Conservation (phyloP, 2,329 filamentous ascomycete genomes). For the Fusarium tuaranense region DNA sequence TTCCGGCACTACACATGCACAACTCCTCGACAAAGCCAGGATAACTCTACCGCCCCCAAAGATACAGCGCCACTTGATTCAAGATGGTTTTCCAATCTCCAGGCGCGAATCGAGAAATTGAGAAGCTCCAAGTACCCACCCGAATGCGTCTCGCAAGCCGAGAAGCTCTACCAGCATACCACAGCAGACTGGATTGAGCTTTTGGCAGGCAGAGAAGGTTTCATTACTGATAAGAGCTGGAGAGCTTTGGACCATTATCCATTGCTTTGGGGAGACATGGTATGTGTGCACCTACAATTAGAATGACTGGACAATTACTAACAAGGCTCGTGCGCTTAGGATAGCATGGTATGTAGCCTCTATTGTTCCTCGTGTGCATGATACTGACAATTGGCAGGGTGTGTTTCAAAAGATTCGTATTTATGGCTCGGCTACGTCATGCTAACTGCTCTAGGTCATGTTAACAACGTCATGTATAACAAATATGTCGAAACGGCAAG, state of each 20-base stretch:
- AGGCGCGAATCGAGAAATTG: constrained; percentile 2
- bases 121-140: neutral
- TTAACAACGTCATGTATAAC: constrained; percentile 38
- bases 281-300: neutral
- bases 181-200: constrained; percentile 19
- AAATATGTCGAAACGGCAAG: constrained; percentile 29
- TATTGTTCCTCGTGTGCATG: accelerated
- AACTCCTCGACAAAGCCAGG: neutral
- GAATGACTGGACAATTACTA: neutral
- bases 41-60: neutral
- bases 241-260: constrained; percentile 22
- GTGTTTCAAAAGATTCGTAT: accelerated
- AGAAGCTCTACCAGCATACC: neutral
- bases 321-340: constrained; percentile 3
- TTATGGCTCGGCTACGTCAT: accelerated
- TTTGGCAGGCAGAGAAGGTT: constrained; percentile 22
- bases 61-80: neutral
- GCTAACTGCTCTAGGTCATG: constrained; percentile 21
- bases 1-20: neutral
- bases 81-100: constrained; percentile 31
- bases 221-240: constrained; percentile 23
- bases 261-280: constrained; percentile 34
- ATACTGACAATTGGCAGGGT: neutral
- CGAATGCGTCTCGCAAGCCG: constrained; percentile 8
- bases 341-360: constrained; percentile 21